These are phyloP conservation scores for Aspergillus sp. DNA, from an alignment of 2,329 filamentous ascomycete species.

Conservation along the genomic window DNA sequence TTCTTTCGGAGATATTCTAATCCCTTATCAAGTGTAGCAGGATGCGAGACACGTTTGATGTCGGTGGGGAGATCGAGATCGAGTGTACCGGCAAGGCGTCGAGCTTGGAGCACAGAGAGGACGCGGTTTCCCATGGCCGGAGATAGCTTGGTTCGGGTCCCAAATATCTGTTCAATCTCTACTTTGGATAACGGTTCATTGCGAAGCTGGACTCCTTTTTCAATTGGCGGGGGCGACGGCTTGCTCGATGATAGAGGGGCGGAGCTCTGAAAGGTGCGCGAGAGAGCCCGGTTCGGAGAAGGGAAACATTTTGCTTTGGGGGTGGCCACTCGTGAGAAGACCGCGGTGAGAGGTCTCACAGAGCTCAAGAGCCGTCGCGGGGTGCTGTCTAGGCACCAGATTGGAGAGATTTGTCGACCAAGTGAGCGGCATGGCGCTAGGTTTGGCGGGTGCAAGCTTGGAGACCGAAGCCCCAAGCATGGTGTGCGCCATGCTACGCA, in stretches of 20 bases:
- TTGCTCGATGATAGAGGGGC: slow-evolving; percentile 15
- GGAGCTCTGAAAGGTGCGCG: slow-evolving; percentile 23
- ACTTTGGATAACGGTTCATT: slow-evolving; percentile 31
- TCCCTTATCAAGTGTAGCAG: slow-evolving; percentile 35
- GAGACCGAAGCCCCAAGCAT: slow-evolving; percentile 36
- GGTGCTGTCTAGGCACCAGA: slow-evolving; percentile 20
- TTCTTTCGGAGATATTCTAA: slow-evolving; percentile 44
- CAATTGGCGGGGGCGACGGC: slow-evolving; percentile 16
- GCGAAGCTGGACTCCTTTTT: slow-evolving; percentile 30
- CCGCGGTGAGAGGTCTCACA: background rate
- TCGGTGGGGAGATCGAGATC: slow-evolving; percentile 45
- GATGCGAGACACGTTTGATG: slow-evolving; percentile 32
- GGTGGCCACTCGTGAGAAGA: background rate
- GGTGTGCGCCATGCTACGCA: slow-evolving; percentile 42
- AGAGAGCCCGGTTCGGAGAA: background rate
- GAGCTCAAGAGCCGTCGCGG: slow-evolving; percentile 16
- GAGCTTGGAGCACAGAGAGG: slow-evolving; percentile 43
- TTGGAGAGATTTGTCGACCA: slow-evolving; percentile 20
- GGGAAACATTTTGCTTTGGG: too few species aligned
- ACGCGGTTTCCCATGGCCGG: slow-evolving; percentile 37
- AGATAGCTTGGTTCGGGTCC: slow-evolving; percentile 26
- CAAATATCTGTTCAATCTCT: slow-evolving; percentile 39
- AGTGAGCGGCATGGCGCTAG: slow-evolving; percentile 19
- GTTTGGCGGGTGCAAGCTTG: slow-evolving; percentile 22
- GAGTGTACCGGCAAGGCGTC: slow-evolving; percentile 45